A percentile compares a stretch with the other conserved stretches of the same genome.
phyloP scores from a whole-genome alignment of 371 early-diverging fungal species.

The Sporodiniella umbellata region DNA sequence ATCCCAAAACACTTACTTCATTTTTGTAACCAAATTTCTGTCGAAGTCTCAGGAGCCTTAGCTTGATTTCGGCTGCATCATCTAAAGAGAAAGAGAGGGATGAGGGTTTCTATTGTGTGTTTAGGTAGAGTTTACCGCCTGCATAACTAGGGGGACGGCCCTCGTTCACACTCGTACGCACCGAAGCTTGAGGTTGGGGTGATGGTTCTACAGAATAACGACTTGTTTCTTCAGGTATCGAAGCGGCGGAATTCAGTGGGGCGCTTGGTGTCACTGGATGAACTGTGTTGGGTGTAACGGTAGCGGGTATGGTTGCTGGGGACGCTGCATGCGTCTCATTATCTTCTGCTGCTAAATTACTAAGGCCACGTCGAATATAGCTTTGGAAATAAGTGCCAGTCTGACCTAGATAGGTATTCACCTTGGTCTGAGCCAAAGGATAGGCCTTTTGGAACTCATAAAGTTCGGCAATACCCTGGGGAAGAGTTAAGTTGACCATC shows the following conservation, averaged over 20 bases:
- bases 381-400: conserved; percentile 75
- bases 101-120: too few species aligned
- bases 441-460: conserved; percentile 76
- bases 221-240: not conserved
- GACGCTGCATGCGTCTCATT: conserved; percentile 27
- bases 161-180: not conserved
- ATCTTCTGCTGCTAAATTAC: conserved; percentile 62
- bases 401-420: conserved; percentile 58
- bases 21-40: conserved; percentile 59
- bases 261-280: not conserved
- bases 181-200: not conserved
- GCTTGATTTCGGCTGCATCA: conserved; percentile 42
- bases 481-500: too few species aligned
- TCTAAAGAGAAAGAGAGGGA: conserved; percentile 18
- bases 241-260: not conserved
- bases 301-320: conserved; percentile 2
- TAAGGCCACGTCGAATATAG: conserved; percentile 71
- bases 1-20: too few species aligned
- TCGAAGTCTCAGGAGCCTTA: conserved; percentile 51
- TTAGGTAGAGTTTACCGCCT: too few species aligned
- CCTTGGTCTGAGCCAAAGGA: conserved; percentile 57
- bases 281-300: not conserved
- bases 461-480: conserved; percentile 74
- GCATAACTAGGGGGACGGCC: conserved; percentile 6
- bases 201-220: conserved; percentile 1